These are phyloP conservation scores for Torulaspora franciscae DNA, from an alignment of 805 yeast species.

Conservation along the genomic window DNA sequence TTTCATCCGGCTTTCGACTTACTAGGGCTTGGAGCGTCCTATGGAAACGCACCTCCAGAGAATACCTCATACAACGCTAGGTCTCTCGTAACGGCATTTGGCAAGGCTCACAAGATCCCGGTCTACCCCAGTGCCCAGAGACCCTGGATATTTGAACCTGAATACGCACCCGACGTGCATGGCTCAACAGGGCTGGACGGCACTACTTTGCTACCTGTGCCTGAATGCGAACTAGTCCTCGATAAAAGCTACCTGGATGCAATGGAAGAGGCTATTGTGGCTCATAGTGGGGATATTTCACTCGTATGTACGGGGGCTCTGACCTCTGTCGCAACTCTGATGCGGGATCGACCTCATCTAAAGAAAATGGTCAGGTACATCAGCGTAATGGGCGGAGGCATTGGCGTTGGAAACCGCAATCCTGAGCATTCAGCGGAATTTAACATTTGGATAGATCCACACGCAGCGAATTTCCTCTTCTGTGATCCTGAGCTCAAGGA, in stretches of 20 bases:
- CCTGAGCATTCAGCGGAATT: conserved; percentile 59
- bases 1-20: conserved; percentile 55
- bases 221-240: conserved; percentile 36
- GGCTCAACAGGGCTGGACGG: conserved; percentile 78
- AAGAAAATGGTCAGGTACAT: conserved; percentile 46
- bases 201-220: conserved; percentile 51
- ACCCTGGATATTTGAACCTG: conserved; percentile 51
- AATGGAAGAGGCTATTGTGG: conserved; percentile 41
- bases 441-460: conserved; percentile 70
- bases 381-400: conserved; percentile 74
- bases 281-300: conserved; percentile 46
- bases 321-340: conserved; percentile 62
- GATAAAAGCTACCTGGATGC: conserved; percentile 39
- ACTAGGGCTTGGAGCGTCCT: conserved; percentile 68
- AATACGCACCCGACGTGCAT: conserved; percentile 58
- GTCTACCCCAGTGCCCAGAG: conserved; percentile 61
- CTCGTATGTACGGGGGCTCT: conserved; percentile 73
- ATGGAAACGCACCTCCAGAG: conserved; percentile 62
- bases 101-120: conserved; percentile 43
- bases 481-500: conserved; percentile 42
- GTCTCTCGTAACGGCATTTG: conserved; percentile 58
- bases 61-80: conserved; percentile 67
- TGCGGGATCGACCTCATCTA: conserved; percentile 51
- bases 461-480: conserved; percentile 60
- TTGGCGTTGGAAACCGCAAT: conserved; percentile 44